These are phyloP conservation scores for Podospora bellae-mahoneyi DNA, from an alignment of 495 filamentous ascomycete species.

Conservation along the genomic window DNA sequence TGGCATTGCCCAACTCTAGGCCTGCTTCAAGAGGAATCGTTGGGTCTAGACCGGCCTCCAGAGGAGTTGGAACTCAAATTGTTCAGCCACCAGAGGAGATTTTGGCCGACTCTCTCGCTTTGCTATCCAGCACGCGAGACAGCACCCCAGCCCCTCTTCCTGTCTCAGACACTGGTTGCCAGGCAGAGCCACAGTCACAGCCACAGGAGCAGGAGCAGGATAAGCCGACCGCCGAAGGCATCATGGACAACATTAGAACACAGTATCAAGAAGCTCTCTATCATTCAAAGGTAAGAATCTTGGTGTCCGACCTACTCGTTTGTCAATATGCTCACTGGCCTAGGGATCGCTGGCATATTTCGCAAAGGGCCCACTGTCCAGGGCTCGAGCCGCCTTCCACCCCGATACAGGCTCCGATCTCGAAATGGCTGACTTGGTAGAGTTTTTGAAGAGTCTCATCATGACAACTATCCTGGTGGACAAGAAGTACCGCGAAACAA, in stretches of 20 bases:
- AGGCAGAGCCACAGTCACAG: not conserved
- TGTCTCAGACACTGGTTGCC: not conserved
- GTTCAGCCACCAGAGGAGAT: not conserved
- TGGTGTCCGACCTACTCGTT: not conserved
- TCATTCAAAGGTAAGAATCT: conserved; percentile 65
- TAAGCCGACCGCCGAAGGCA: conserved; percentile 58
- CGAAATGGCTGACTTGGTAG: conserved; percentile 58
- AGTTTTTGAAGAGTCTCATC: conserved; percentile 67
- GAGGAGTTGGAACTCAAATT: conserved; percentile 4
- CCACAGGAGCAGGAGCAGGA: not conserved
- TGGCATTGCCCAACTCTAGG: conserved; percentile 2
- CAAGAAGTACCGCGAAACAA: conserved; percentile 77
- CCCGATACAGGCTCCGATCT: conserved; percentile 50
- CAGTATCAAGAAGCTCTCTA: conserved; percentile 92
- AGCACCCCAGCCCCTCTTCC: conserved; percentile 1
- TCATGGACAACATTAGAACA: conserved; percentile 63
- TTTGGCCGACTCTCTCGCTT: not conserved
- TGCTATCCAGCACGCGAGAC: not conserved
- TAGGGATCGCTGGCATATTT: conserved; percentile 93
- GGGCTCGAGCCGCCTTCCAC: conserved; percentile 74
- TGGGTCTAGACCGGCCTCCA: conserved; percentile 11
- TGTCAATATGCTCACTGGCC: conserved; percentile 25
- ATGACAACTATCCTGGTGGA: conserved; percentile 74
- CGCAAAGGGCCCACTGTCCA: conserved; percentile 90
- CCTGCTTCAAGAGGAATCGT: conserved; percentile 4